Base-by-base conservation (phyloP, 257 asterid genomes). In the Cynanchum wilfordii region DNA sequence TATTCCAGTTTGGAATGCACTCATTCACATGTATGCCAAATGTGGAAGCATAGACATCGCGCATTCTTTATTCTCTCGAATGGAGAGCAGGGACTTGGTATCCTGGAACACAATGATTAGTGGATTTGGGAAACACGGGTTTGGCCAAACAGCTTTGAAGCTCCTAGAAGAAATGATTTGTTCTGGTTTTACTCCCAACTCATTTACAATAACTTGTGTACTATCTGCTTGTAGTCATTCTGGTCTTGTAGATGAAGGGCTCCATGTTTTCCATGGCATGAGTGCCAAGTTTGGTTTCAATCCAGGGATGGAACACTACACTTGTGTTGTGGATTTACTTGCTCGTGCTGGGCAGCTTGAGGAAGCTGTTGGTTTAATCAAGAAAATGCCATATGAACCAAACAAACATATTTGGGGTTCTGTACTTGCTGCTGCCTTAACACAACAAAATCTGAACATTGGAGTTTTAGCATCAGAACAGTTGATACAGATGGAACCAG, bases 51-150 rank as follows among this genome's bases (percentile, higher is more conserved):
- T 84, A 4, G 67, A 50, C 29, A 52, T 54, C 10, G 86, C 88
- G 10, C 59, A 76, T 52, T 69, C 59, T 22, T 45, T 81, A 51
- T 84, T 84, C 76, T 74, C 75, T 68, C 71, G 27, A 11, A 62
- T 81, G 86, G 69, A 65, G 24, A 29, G 29, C n/a, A 51, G 66
- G 77, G 88, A 84, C 78, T 66, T 77, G 49, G 84, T 84, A 38
- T 79, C 88, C 0, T 81, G 88, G 86, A 84, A 84, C 70, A 84
- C 86, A 44, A 84, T 84, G 76, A 81, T 84, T 17, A 76, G 84
- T n/a, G 88, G 82, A 7, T 77, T 84, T n/a, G 86, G 86, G 33
- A 52, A 72, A 75, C 79, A 84, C 49, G 86, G 88, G 17, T 74
- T 63, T 50, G 88, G 86, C 20, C 68, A 62, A 73, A 71, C 71